Evolutionary conservation across 805 yeast genomes (phyloP).

Genomic region (Kuraishia cidri): DNA sequence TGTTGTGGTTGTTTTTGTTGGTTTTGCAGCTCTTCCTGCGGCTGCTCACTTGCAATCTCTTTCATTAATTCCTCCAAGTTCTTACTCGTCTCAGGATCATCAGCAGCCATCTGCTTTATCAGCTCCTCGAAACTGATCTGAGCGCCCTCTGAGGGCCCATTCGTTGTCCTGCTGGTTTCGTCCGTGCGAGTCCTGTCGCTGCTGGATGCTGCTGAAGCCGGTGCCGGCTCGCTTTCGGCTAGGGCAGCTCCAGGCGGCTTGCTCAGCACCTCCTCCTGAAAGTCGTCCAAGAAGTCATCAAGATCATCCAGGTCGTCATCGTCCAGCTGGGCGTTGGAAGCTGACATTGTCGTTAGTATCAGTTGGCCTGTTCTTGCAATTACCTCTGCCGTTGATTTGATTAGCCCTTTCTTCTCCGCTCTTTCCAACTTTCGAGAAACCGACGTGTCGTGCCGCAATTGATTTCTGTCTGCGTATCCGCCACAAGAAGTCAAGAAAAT

Average conservation of each 20-base stretch:
- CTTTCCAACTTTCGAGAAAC: no score
- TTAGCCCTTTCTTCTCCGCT: no score
- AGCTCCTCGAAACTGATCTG: conserved; percentile 13
- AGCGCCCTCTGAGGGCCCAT: neutral
- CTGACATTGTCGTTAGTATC: no score
- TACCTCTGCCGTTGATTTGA: no score
- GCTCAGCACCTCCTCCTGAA: conserved; percentile 60
- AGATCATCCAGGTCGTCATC: conserved; percentile 60
- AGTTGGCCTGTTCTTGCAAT: no score
- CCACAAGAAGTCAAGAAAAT: no score
- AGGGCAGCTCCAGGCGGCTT: conserved; percentile 47
- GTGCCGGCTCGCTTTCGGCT: conserved; percentile 1
- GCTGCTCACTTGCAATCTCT: conserved; percentile 22
- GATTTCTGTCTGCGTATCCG: no score
- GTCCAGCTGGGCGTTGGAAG: no score
- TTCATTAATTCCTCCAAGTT: conserved; percentile 46
- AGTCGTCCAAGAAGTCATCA: conserved; percentile 81
- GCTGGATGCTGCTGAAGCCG: neutral
- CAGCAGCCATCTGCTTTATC: conserved; percentile 12
- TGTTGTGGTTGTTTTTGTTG: no score
- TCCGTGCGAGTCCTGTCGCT: neutral
- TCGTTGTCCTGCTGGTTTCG: conserved; percentile 9
- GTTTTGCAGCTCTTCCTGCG: conserved; percentile 6
- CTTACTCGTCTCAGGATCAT: conserved; percentile 31
- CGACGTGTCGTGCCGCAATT: no score